A percentile compares a stretch with the other conserved stretches of the same genome.
phyloP scores from a whole-genome alignment of 306 rosid species.

The Corylus avellana region DNA sequence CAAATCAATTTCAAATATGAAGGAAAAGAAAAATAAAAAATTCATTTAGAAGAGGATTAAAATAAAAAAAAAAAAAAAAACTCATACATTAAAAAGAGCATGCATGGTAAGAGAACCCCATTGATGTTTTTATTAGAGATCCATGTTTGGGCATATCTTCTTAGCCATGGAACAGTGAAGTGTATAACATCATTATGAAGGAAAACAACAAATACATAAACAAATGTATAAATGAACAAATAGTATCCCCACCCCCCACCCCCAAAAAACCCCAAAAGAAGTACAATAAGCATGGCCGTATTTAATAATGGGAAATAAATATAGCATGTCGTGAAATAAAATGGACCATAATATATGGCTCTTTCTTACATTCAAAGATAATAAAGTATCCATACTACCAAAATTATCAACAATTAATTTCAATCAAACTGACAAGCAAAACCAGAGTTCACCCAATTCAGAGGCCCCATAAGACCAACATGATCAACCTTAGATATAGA shows the following conservation, averaged over 20 bases:
- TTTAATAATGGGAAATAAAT: background rate
- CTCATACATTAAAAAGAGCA: background rate
- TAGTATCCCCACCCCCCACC: background rate
- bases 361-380: background rate
- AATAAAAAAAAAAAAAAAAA: background rate
- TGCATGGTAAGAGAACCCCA: background rate
- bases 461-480: background rate
- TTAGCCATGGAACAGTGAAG: background rate
- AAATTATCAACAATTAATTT: too few relatives aligned
- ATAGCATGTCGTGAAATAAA: background rate
- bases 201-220: background rate
- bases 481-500: background rate
- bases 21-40: conserved; percentile 10
- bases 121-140: background rate
- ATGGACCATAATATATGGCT: background rate
- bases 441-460: background rate
- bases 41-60: background rate
- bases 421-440: background rate
- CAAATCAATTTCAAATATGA: conserved; percentile 21
- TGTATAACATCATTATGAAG: background rate
- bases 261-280: too few relatives aligned
- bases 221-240: background rate
- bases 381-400: background rate
- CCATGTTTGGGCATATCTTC: background rate
- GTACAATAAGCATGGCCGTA: background rate